Evolutionary conservation across 2,329 filamentous ascomycete species (phyloP).

Genomic region (Colletotrichum australisinense): DNA sequence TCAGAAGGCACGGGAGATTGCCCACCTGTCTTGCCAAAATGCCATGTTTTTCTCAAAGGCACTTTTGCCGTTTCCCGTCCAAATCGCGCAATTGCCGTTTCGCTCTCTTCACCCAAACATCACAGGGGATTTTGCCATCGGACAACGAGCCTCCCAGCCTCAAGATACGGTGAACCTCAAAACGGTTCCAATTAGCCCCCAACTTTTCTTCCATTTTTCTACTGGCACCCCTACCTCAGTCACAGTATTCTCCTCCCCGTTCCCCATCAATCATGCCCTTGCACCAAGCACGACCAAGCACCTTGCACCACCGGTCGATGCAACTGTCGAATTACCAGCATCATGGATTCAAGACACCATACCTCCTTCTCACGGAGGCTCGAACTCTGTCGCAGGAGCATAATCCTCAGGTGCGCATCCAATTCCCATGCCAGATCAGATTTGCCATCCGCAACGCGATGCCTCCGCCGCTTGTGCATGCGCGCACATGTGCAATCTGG

Average conservation of each 20-base stretch:
- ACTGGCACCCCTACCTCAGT: background rate
- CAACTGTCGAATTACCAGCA: constrained; percentile 19
- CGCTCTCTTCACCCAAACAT: background rate
- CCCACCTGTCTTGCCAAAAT: constrained; percentile 5
- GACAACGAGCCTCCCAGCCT: background rate
- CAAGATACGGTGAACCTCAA: constrained; percentile 1
- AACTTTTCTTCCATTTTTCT: background rate
- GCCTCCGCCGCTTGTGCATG: background rate
- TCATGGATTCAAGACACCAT: constrained; percentile 24
- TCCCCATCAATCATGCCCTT: background rate
- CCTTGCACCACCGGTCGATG: constrained; percentile 24
- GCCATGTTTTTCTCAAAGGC: constrained; percentile 31
- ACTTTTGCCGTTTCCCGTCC: constrained; percentile 19
- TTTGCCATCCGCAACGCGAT: constrained; percentile 16
- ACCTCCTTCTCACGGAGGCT: background rate
- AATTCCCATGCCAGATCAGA: constrained; percentile 24
- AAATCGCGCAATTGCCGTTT: background rate
- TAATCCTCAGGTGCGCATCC: background rate
- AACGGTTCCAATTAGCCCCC: background rate
- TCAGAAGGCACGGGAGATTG: background rate
- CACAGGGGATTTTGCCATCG: background rate
- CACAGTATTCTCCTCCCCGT: background rate
- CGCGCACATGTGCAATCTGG: background rate
- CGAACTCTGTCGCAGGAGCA: background rate
- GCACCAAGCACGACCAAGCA: background rate